These are phyloP conservation scores for Pseudogymnoascus sp. DNA, from an alignment of 2,329 filamentous ascomycete species.

Conservation along the genomic window DNA sequence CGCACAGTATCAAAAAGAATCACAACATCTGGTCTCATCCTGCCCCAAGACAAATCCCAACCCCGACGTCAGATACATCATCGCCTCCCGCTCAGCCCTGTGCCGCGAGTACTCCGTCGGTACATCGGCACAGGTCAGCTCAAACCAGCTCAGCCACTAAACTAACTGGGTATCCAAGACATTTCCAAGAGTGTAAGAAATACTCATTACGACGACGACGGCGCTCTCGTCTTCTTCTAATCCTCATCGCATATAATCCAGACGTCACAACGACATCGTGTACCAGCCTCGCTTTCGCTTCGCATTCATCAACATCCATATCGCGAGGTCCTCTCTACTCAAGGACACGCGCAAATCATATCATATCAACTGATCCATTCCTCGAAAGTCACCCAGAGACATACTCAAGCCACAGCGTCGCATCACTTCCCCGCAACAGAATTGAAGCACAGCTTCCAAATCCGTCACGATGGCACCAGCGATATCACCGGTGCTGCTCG, in stretches of 20 bases:
- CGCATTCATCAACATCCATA: neutral
- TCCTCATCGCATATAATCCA: neutral
- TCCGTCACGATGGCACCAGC: conserved; percentile 6
- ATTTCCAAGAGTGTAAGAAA: conserved; percentile 4
- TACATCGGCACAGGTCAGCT: neutral
- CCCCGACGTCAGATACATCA: neutral
- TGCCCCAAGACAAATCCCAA: neutral
- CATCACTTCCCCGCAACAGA: neutral
- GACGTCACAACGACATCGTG: neutral
- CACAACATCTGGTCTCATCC: no score
- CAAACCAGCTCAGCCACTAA: conserved; percentile 2
- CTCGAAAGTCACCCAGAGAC: neutral
- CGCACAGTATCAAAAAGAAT: neutral
- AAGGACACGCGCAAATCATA: neutral
- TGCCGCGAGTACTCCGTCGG: neutral
- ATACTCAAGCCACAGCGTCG: neutral
- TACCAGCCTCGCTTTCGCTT: neutral
- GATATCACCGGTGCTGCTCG: conserved; percentile 12
- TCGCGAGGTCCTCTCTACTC: neutral
- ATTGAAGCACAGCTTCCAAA: neutral
- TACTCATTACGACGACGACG: conserved; percentile 1
- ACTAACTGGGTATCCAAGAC: conserved; percentile 4
- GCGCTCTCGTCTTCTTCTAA: neutral
- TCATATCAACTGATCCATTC: neutral
- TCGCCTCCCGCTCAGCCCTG: neutral